phyloP scores from a whole-genome alignment of 169 alveolate species.

The Babesia bovis region DNA sequence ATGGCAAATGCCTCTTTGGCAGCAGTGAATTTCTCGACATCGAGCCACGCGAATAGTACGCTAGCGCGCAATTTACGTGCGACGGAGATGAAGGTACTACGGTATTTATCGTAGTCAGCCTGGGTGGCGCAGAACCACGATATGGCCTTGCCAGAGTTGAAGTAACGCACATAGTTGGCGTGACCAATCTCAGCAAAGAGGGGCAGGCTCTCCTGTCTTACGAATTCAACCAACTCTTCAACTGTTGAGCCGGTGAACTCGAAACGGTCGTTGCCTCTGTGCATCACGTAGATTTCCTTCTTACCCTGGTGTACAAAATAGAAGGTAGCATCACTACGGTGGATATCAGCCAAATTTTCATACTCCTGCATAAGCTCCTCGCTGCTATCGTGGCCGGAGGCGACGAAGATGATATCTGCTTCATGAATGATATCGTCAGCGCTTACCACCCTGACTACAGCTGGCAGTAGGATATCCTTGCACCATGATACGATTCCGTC shows the following conservation, averaged over 20 bases:
- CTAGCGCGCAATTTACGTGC: constrained; percentile 44
- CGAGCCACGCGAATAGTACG: constrained; percentile 65
- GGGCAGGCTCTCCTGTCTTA: constrained; percentile 70
- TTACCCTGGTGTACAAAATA: constrained; percentile 29
- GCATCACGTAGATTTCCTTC: constrained; percentile 40
- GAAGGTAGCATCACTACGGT: constrained; percentile 71
- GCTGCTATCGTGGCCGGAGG: constrained; percentile 49
- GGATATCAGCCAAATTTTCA: constrained; percentile 67
- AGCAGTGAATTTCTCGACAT: constrained; percentile 58
- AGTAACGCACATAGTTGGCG: constrained; percentile 72
- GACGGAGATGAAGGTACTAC: constrained; percentile 50
- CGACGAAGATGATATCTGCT: constrained; percentile 52
- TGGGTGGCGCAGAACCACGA: constrained; percentile 78
- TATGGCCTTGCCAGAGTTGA: constrained; percentile 71
- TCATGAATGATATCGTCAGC: constrained; percentile 37
- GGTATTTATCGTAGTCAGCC: constrained; percentile 70
- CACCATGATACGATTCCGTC: constrained; percentile 72
- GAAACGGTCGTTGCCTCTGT: constrained; percentile 41
- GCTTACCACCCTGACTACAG: constrained; percentile 38
- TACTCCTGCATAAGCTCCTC: constrained; percentile 60
- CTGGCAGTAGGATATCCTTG: constrained; percentile 69
- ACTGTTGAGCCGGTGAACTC: constrained; percentile 31
- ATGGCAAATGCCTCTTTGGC: constrained; percentile 63
- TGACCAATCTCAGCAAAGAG: constrained; percentile 75
- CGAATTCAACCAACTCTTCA: constrained; percentile 63